Conservation (phyloP, 306 rosid species). For the Medicago truncatula region MtrunA17r5.0-ANR NC_053044.1:49237501-49238000, state of each 20-base stretch:
- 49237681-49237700: slow-evolving; percentile 16
- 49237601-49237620: no score
- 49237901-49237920: not conserved
- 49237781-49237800: slow-evolving; percentile 13
- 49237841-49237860: slow-evolving; percentile 28
- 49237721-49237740: slow-evolving; percentile 27
- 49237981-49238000: not conserved
- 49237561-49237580: no score
- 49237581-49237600: no score
- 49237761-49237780: slow-evolving; percentile 7
- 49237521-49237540: no score
- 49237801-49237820: slow-evolving; percentile 18
- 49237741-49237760: slow-evolving; percentile 26
- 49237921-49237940: not conserved
- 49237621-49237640: no score
- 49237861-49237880: slow-evolving; percentile 4
- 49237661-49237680: not conserved
- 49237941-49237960: not conserved
- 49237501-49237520: no score
- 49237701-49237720: slow-evolving; percentile 11
- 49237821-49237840: slow-evolving; percentile 21
- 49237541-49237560: no score
- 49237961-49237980: not conserved
- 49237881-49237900: slow-evolving; percentile 20
- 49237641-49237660: no score